Evolutionary conservation across 2,329 filamentous ascomycete genomes (phyloP), one percentile per base, ranked within the genome.

Genomic region (Hypoxylon sp.): DNA sequence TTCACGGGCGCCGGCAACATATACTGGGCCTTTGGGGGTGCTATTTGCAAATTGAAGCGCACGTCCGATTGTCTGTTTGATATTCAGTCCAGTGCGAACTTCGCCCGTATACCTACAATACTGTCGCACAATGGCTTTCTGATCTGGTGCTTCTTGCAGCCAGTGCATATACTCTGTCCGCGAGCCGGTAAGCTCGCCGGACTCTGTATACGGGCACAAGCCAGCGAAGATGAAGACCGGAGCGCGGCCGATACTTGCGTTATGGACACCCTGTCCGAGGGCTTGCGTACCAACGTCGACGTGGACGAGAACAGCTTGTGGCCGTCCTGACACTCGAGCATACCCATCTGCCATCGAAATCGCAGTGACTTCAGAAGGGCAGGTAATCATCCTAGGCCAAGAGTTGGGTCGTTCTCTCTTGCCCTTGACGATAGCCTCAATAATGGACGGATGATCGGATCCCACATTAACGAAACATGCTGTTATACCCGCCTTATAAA

Each of bases 221-320:
- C 91, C 91, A 1, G 91, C 91, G 70, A 93, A 92, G 64, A 93
- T 91, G 46, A 93, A 79, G 5, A 93, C 87, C 0, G 91, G 91
- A 0, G 87, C 88, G 61, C 90, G 85, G 2, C 90, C 90, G 69
- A 87, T 87, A 1, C 86, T 89, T 4, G 91, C 91, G 72, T 93
- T 93, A 78, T 93, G 91, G 0, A 93, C 84, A 0, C 90, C 91
- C 19, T 90, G 87, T n/a, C 84, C 90, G 2, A 93, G 83, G 14
- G 88, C 91, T 77, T 92, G 90, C 0, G 90, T 93, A n/a, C 91
- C 91, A 7, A 93, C 90, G 71, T 93, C 91, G 65, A 93, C 90
- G 70, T 93, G 90, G 1, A 92, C 86, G 62, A 93, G 87, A 5
- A 93, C 90, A 64, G 86, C 88, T 80, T 93, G 90, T 0, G 90